Percentiles rank a stretch among this genome's conserved stretches.
phyloP scores from a whole-genome alignment of 495 filamentous ascomycete species.

The Elasticomyces elasticus region DNA sequence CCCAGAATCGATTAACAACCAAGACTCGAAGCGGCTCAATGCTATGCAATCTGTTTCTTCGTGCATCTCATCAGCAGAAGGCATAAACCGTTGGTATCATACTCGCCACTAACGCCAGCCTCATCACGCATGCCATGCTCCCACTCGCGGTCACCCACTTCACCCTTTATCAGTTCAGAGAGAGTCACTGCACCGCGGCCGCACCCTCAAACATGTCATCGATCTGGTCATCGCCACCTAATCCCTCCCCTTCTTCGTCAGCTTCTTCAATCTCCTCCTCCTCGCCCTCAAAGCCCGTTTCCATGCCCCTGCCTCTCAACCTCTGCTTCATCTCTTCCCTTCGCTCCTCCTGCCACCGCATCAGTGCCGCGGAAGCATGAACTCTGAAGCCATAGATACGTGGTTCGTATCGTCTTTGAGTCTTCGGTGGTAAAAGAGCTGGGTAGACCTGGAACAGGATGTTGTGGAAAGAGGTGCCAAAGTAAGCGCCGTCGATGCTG shows the following conservation, averaged over 20 bases:
- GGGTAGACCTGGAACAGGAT: slow-evolving; percentile 99
- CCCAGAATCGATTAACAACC: too few relatives aligned
- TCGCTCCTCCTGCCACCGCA: slow-evolving; percentile 78
- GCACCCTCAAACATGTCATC: slow-evolving; percentile 29
- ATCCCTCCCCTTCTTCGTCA: slow-evolving; percentile 24
- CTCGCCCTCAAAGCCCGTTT: slow-evolving; percentile 47
- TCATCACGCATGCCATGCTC: not conserved
- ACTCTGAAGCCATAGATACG: slow-evolving; percentile 90
- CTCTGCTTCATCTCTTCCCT: slow-evolving; percentile 69
- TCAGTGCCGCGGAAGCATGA: slow-evolving; percentile 77
- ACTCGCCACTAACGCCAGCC: not conserved
- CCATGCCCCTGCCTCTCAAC: slow-evolving; percentile 44
- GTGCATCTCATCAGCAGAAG: too few relatives aligned
- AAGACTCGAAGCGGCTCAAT: too few relatives aligned
- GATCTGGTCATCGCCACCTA: slow-evolving; percentile 27
- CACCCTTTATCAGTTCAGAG: not conserved
- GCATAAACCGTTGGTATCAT: not conserved
- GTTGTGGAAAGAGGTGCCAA: slow-evolving; percentile 94
- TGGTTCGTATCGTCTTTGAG: slow-evolving; percentile 72
- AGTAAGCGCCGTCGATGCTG: slow-evolving; percentile 93
- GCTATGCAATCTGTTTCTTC: too few relatives aligned
- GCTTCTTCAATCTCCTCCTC: slow-evolving; percentile 36
- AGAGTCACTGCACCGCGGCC: slow-evolving; percentile 1
- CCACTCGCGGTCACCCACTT: not conserved
- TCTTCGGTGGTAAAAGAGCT: slow-evolving; percentile 75